A percentile compares a stretch with the other conserved stretches of the same genome.
phyloP scores from a whole-genome alignment of 2,329 filamentous ascomycete species.

The Raffaelea deltoideospora region DNA sequence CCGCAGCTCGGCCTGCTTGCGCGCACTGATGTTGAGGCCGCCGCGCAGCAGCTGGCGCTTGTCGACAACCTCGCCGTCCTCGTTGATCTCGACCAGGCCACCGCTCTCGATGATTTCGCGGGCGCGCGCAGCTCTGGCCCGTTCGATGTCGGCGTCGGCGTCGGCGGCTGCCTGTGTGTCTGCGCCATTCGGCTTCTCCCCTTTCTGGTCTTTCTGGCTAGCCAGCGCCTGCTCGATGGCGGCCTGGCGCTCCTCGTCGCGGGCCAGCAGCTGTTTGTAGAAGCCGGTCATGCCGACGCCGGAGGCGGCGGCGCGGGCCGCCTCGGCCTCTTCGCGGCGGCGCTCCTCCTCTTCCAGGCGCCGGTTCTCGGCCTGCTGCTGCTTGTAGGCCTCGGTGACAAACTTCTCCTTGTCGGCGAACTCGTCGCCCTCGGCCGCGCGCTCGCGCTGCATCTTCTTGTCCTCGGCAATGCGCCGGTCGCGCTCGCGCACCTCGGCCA shows the following conservation, averaged over 20 bases:
- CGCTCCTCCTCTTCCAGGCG: slow-evolving; percentile 58
- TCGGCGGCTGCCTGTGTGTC: too few species aligned
- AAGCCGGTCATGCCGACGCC: slow-evolving; percentile 62
- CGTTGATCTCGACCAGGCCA: slow-evolving; percentile 53
- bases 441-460: slow-evolving; percentile 62
- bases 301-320: slow-evolving; percentile 42
- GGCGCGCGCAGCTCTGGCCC: slow-evolving; percentile 48
- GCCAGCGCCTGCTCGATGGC: slow-evolving; percentile 56
- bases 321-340: slow-evolving; percentile 46
- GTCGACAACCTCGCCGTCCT: slow-evolving; percentile 71
- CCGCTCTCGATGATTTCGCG: slow-evolving; percentile 49
- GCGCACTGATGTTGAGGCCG: slow-evolving; percentile 57
- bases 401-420: slow-evolving; percentile 76
- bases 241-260: slow-evolving; percentile 53
- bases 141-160: slow-evolving; percentile 32
- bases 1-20: slow-evolving; percentile 35
- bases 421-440: slow-evolving; percentile 67
- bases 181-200: too few species aligned
- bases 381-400: slow-evolving; percentile 70
- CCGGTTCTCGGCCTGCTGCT: slow-evolving; percentile 62
- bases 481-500: slow-evolving; percentile 62
- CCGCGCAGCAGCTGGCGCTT: slow-evolving; percentile 66
- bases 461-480: slow-evolving; percentile 67
- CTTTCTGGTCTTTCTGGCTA: slow-evolving; percentile 20
- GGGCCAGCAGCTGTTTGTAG: slow-evolving; percentile 58